Conservation (phyloP, 2,329 filamentous ascomycete genomes). For the Capronia americana region DNA sequence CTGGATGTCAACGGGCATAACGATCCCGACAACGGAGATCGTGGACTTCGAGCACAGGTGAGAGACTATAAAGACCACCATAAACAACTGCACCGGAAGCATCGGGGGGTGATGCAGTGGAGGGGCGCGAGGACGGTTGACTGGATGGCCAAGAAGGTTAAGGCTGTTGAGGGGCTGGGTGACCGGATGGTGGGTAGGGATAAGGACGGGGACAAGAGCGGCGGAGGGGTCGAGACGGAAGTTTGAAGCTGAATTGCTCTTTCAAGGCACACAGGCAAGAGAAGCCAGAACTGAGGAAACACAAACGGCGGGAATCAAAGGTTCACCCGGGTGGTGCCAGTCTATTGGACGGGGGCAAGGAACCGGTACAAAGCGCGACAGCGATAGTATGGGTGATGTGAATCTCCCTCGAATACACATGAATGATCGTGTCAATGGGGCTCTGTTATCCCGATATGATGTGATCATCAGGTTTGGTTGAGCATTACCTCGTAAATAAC, state of each 20-base stretch:
- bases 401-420: neutral
- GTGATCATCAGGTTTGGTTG: neutral
- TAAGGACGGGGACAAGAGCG: slow-evolving; percentile 54
- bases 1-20: slow-evolving; percentile 36
- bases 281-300: neutral
- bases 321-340: neutral
- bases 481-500: too few relatives aligned
- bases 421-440: neutral
- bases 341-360: neutral
- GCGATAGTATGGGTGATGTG: neutral
- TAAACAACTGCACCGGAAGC: slow-evolving; percentile 70
- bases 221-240: slow-evolving; percentile 69
- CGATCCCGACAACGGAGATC: slow-evolving; percentile 37
- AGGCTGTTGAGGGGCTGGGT: slow-evolving; percentile 56
- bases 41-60: slow-evolving; percentile 50
- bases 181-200: slow-evolving; percentile 62
- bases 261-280: neutral
- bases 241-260: slow-evolving; percentile 53
- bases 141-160: slow-evolving; percentile 65
- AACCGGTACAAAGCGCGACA: neutral
- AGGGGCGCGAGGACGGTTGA: slow-evolving; percentile 62
- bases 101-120: slow-evolving; percentile 78
- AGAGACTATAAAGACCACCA: slow-evolving; percentile 72
- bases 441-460: neutral
- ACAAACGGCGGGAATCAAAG: neutral